Conservation (phyloP, 2,329 filamentous ascomycete genomes). For the Lachnellula suecica region DNA sequence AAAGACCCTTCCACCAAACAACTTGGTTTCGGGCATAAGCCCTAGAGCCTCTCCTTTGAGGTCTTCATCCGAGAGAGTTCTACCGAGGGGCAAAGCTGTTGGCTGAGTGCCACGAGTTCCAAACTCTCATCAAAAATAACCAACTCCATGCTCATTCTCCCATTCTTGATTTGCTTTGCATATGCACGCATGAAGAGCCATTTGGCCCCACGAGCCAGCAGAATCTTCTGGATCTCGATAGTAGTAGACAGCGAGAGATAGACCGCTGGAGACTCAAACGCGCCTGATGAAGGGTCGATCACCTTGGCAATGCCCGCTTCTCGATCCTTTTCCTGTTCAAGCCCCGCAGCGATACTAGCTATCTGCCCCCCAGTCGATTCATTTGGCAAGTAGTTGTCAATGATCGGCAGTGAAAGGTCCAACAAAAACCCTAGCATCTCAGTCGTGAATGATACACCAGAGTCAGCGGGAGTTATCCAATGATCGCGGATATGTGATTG, state of each 20-base stretch:
- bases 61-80: not conserved
- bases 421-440: not conserved
- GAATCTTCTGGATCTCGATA: not conserved
- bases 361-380: not conserved
- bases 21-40: no score
- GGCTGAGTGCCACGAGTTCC: not conserved
- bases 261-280: not conserved
- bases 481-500: not conserved
- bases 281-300: not conserved
- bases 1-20: no score
- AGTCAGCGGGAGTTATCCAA: slow-evolving; percentile 1
- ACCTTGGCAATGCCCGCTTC: not conserved
- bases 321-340: not conserved
- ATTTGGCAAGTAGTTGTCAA: slow-evolving; percentile 1
- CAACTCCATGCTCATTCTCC: slow-evolving; percentile 3
- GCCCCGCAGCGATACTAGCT: not conserved
- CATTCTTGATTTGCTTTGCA: slow-evolving; percentile 2
- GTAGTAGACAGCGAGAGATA: not conserved
- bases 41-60: not conserved
- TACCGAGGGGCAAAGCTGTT: not conserved
- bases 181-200: slow-evolving; percentile 1
- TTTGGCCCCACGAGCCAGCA: not conserved
- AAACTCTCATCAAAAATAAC: not conserved
- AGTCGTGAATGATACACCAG: not conserved
- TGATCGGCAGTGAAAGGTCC: not conserved